Base-by-base conservation (phyloP, 495 filamentous ascomycete species). In the Penicillium maclennaniae region DNA sequence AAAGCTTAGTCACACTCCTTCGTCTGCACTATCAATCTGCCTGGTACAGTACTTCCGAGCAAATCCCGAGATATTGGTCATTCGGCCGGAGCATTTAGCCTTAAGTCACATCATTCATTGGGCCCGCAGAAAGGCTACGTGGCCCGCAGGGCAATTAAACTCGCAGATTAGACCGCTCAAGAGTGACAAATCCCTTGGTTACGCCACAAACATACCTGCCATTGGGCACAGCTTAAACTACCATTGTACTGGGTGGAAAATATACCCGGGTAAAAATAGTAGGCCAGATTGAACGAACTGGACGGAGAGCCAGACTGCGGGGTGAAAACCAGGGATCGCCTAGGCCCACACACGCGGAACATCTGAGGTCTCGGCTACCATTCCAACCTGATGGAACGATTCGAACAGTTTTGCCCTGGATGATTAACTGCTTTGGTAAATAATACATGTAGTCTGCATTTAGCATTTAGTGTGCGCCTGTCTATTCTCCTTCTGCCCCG, bases 141-240 rank as follows among this genome's bases (percentile, higher is more conserved):
- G 47, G 53, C 55, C 43, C 43, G 26, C 51, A 43, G 42, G 3
- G 36, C 26, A 15, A 36, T 4, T 16, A 31, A 44, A 36, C 43
- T 46, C 28, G 44, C 19, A 14, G 36, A 34, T 14, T 14, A 20
- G 27, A 58, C 47, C 43, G 51, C 54, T 55, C n/a, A 16, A 34
- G 8, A 45, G 43, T 62, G 45, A 55, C 55, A 62, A 50, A 49
- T 55, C 55, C 16, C 37, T 44, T 8, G 12, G 16, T 49, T 45
- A 47, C 23, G n/a, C 55, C 55, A 47, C 51, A 45, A 21, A 25
- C 10, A 19, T 7, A 34, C 8, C 41, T 12, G 5, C 17, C 36
- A 51, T 56, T 56, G 43, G 47, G 36, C 36, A 20, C 44, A 17
- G 34, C 7, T 21, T 6, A 14, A 17, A 36, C 19, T 16, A 26